phyloP scores from a whole-genome alignment of 345 rosid genomes.

The Mercurialis annua region DNA sequence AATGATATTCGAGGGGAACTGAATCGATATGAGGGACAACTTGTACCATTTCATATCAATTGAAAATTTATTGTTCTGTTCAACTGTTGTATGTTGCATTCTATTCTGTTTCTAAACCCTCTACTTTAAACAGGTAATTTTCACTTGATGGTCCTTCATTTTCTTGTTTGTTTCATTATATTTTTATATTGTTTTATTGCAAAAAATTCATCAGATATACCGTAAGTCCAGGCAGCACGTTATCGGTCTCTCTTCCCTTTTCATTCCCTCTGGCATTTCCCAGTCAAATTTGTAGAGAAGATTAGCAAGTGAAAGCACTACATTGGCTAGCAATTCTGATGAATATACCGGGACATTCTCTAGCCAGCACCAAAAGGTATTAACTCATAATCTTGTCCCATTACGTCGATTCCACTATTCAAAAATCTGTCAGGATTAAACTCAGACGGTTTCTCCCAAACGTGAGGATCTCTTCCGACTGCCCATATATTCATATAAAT shows the following conservation, averaged over 20 bases:
- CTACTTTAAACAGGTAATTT: too few relatives aligned
- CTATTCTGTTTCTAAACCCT: too few relatives aligned
- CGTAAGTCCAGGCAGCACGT: background rate
- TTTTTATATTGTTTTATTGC: too few relatives aligned
- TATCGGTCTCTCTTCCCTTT: slow-evolving; percentile 2
- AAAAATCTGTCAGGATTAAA: background rate
- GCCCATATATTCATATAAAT: background rate
- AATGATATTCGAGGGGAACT: background rate
- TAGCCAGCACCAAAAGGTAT: background rate
- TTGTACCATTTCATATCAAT: slow-evolving; percentile 7
- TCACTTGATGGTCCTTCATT: too few relatives aligned
- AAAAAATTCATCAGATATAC: background rate
- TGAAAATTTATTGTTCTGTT: slow-evolving; percentile 1
- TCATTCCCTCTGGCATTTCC: background rate
- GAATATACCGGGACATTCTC: background rate
- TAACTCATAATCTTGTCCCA: slow-evolving; percentile 2
- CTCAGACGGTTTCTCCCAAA: background rate
- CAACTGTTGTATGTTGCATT: too few relatives aligned
- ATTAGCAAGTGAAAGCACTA: slow-evolving; percentile 4
- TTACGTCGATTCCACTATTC: background rate
- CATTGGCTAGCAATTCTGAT: background rate
- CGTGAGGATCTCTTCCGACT: slow-evolving; percentile 1
- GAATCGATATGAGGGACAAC: background rate
- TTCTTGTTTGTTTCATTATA: too few relatives aligned
- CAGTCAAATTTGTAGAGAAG: slow-evolving; percentile 4